Conservation (phyloP, 2,329 filamentous ascomycete genomes). For the Diaporthe helianthi region DNA sequence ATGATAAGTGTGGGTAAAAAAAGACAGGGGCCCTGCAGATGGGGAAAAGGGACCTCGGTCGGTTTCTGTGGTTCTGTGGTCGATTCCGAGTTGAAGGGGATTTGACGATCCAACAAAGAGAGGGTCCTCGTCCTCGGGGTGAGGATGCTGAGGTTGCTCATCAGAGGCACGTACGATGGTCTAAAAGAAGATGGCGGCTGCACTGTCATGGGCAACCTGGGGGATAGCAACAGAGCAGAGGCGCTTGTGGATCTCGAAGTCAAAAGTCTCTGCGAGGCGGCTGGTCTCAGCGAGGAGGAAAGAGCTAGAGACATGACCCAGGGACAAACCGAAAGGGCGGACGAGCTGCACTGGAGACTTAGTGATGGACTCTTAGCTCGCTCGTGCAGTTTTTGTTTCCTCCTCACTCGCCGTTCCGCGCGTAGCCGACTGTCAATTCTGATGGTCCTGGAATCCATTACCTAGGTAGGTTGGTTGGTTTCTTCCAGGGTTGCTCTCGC, state of each 20-base stretch:
- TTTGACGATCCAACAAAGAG: background rate
- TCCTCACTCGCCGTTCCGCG: slow-evolving; percentile 22
- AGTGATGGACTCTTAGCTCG: slow-evolving; percentile 9
- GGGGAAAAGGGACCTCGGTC: background rate
- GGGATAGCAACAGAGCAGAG: slow-evolving; percentile 10
- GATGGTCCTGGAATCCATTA: slow-evolving; percentile 11
- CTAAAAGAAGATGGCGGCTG: slow-evolving; percentile 7
- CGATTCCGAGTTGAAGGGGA: background rate
- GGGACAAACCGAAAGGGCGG: background rate
- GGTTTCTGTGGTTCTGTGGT: too few species aligned
- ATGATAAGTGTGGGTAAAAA: slow-evolving; percentile 28
- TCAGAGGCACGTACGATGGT: slow-evolving; percentile 30
- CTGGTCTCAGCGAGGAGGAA: slow-evolving; percentile 30
- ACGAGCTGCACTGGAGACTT: slow-evolving; percentile 6
- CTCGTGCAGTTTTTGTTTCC: background rate
- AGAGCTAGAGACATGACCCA: slow-evolving; percentile 34
- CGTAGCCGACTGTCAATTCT: slow-evolving; percentile 22
- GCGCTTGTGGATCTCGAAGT: slow-evolving; percentile 24
- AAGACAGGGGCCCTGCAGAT: slow-evolving; percentile 1
- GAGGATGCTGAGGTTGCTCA: too few species aligned
- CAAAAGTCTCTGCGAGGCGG: slow-evolving; percentile 31
- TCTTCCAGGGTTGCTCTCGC: slow-evolving; percentile 24
- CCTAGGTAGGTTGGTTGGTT: too few species aligned
- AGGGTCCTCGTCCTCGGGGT: background rate
- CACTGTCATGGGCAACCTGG: slow-evolving; percentile 17